A percentile compares a stretch with the other conserved stretches of the same genome.
Evolutionary conservation across 2,329 filamentous ascomycete species (phyloP).

Genomic region (Colletotrichum tofieldiae): DNA sequence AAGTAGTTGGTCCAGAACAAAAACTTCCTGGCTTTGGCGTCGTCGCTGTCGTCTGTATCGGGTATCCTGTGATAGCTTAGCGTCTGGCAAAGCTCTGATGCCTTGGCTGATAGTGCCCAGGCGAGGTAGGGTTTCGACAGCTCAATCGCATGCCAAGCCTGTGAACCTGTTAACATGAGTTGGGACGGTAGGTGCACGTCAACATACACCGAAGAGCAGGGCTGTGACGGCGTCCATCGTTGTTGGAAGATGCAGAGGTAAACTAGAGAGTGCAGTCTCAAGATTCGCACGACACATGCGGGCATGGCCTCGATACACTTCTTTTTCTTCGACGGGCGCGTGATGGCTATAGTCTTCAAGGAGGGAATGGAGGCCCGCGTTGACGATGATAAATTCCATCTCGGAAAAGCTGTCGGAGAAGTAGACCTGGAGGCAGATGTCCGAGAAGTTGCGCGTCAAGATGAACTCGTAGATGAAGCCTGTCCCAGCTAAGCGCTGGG

Average conservation of each 20-base stretch:
- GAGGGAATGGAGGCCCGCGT: constrained; percentile 51
- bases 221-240: constrained; percentile 46
- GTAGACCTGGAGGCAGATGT: constrained; percentile 51
- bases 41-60: constrained; percentile 47
- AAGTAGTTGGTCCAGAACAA: constrained; percentile 73
- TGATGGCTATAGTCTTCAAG: constrained; percentile 46
- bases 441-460: constrained; percentile 49
- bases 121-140: constrained; percentile 51
- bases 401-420: constrained; percentile 51
- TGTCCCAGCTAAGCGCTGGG: constrained; percentile 40
- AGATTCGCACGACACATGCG: constrained; percentile 49
- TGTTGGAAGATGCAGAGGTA: constrained; percentile 51
- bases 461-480: constrained; percentile 50
- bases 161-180: background rate
- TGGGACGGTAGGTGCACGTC: background rate
- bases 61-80: constrained; percentile 51
- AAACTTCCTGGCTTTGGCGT: constrained; percentile 52
- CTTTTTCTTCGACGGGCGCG: constrained; percentile 45
- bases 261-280: constrained; percentile 50
- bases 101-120: constrained; percentile 50
- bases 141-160: constrained; percentile 51
- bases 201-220: constrained; percentile 43
- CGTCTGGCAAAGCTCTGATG: constrained; percentile 52
- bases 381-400: constrained; percentile 52
- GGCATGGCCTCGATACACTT: constrained; percentile 46